Base-by-base conservation (phyloP, 257 asterid genomes). In the Euphrasia confusa region DNA sequence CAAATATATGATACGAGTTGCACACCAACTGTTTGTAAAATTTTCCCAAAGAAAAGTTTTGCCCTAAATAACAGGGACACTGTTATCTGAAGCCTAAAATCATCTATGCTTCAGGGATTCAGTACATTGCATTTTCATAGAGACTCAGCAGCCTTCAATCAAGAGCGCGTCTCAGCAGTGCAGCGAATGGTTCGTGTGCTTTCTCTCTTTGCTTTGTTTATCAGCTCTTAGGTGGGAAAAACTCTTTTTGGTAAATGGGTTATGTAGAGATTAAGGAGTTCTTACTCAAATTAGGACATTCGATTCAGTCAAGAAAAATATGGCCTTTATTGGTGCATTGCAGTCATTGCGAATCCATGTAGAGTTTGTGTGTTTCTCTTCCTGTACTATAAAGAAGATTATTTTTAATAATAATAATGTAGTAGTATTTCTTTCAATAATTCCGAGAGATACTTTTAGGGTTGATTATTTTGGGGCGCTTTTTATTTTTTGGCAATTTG, bases 141-240 rank as follows among this genome's bases (percentile, higher is more conserved):
- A 78, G 69, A 84, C 78, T 70, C 89, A 72, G 70, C 87, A 77
- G 81, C 83, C 89, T 45, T 67, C 77, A 57, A 67, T 82, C 54
- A 86, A 86, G 74, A 77, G 79, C 58, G 78, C 90, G 1, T 66
- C 84, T 63, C 96, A 83, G 9, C 80, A 84, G 21, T 78, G 83
- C 77, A 82, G 78, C 42, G 95, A 85, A 90, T 90, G 96, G 98
- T 90, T 74, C 52, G 79, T 66, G 9, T 11, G 9, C 12, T 21
- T 21, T 8, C 13, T 8, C 68, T 70, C 40, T 35, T 11, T 65
- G 35, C 26, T 50, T 17, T n/a, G 27, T 40, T 48, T 48, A 3
- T 48, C 8, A 48, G 54, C 54, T 14, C 15, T 12, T 14, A 48
- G 8, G 14, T 42, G 14, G 4, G 8, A 39, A 6, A 37, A 5